These are phyloP conservation scores for Pseudopyrenochaeta lycopersici DNA, from an alignment of 2,329 filamentous ascomycete genomes.

Conservation along the genomic window DNA sequence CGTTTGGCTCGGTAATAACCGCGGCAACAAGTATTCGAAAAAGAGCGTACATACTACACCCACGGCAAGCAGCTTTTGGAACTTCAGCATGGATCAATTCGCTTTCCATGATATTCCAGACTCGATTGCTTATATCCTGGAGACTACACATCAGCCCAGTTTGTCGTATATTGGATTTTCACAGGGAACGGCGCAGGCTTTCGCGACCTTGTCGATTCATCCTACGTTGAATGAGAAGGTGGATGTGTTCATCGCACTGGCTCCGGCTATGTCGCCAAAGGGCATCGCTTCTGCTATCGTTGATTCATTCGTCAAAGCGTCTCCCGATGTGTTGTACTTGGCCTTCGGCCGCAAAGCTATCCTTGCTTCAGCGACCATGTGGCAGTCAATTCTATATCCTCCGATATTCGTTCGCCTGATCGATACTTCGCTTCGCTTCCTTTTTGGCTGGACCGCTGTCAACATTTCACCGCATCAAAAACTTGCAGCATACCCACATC, in stretches of 20 bases:
- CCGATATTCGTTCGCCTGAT: conserved; percentile 91
- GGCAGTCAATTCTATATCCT: conserved; percentile 94
- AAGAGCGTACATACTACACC: conserved; percentile 84
- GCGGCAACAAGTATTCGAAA: conserved; percentile 99
- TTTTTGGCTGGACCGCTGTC: conserved; percentile 87
- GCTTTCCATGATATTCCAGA: conserved; percentile 97
- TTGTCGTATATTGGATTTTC: conserved; percentile 97
- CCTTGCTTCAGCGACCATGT: conserved; percentile 92
- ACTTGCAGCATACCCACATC: conserved; percentile 90
- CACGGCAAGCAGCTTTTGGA: conserved; percentile 83
- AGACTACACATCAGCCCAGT: conserved; percentile 81
- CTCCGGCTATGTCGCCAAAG: conserved; percentile 94
- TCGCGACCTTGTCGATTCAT: conserved; percentile 91
- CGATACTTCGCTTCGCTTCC: conserved; percentile 79
- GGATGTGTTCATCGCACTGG: conserved; percentile 94
- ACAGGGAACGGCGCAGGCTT: conserved; percentile 95
- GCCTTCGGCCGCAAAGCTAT: conserved; percentile 93
- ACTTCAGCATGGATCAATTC: conserved; percentile 98
- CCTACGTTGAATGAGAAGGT: conserved; percentile 91
- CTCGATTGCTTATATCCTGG: conserved; percentile 89
- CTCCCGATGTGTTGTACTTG: conserved; percentile 89
- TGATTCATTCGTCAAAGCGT: conserved; percentile 91
- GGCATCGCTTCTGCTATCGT: conserved; percentile 90
- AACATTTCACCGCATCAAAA: conserved; percentile 92
- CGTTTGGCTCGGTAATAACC: conserved; percentile 97